Percentiles rank a stretch among this genome's conserved stretches.
Conservation (phyloP, 2,329 filamentous ascomycete genomes). For the Elsinoe perseae region DNA sequence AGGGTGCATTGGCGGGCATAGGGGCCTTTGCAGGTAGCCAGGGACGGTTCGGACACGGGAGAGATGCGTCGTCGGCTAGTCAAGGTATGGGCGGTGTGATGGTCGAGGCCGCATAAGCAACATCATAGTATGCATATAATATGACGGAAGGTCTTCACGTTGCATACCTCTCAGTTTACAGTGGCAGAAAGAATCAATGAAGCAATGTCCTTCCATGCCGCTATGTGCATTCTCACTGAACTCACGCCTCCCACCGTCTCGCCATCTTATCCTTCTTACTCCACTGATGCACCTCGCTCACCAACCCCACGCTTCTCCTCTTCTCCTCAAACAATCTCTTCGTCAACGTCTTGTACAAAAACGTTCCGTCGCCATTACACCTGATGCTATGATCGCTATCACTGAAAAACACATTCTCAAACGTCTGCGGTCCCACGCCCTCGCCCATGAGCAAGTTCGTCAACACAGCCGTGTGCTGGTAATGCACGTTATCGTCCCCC, state of each 20-base stretch:
- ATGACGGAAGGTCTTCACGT: neutral
- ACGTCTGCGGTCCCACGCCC: conserved; percentile 52
- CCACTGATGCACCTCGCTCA: conserved; percentile 40
- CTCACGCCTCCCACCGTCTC: conserved; percentile 4
- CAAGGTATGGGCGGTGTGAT: conserved; percentile 8
- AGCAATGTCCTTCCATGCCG: neutral
- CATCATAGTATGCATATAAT: neutral
- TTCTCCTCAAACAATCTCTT: conserved; percentile 25
- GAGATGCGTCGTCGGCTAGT: neutral
- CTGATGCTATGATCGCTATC: conserved; percentile 56
- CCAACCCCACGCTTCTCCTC: conserved; percentile 19
- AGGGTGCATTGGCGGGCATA: conserved; percentile 3
- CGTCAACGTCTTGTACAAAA: conserved; percentile 57
- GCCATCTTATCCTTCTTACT: conserved; percentile 30
- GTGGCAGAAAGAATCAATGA: neutral
- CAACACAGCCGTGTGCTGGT: conserved; percentile 57
- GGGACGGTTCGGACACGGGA: neutral
- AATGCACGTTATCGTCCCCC: conserved; percentile 65
- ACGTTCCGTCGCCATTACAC: conserved; percentile 50
- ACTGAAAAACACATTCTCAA: conserved; percentile 58
- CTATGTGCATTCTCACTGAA: neutral
- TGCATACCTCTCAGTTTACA: neutral
- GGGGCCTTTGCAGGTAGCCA: neutral
- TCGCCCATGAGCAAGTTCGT: conserved; percentile 54
- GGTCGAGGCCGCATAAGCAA: conserved; percentile 12